A percentile compares a stretch with the other conserved stretches of the same genome.
phyloP scores from a whole-genome alignment of 179 eudicot genomes.

The Camellia oleifera region DNA sequence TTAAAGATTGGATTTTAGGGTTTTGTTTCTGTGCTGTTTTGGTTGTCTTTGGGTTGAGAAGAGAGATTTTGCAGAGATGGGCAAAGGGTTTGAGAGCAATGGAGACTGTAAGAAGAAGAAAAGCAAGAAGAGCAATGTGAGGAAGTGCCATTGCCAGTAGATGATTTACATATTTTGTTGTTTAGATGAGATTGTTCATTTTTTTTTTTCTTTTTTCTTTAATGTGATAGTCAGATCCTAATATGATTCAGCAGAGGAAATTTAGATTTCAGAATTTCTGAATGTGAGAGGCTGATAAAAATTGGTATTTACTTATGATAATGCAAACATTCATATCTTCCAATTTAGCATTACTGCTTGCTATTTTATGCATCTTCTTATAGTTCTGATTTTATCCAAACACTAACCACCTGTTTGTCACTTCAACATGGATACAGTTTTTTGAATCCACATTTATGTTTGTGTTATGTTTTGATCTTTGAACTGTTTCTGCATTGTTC shows the following conservation, averaged over 20 bases:
- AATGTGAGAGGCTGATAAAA: background rate
- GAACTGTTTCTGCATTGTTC: background rate
- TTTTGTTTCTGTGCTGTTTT: slow-evolving; percentile 61
- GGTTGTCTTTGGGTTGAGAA: slow-evolving; percentile 50
- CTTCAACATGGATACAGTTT: background rate
- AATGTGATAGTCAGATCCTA: background rate
- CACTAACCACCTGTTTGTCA: background rate
- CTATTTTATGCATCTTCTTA: background rate
- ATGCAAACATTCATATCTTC: background rate
- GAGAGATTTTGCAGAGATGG: slow-evolving; percentile 32
- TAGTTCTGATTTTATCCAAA: background rate
- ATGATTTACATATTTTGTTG: background rate
- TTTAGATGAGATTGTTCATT: background rate
- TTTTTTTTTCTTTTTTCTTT: background rate
- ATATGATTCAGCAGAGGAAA: background rate
- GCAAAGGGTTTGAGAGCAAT: slow-evolving; percentile 28
- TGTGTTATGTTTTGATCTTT: background rate
- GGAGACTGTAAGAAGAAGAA: slow-evolving; percentile 29
- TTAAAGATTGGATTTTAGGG: slow-evolving; percentile 56
- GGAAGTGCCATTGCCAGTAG: background rate
- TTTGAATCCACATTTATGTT: background rate
- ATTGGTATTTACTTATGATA: background rate
- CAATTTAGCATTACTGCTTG: background rate
- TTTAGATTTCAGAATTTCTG: background rate
- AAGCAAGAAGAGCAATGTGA: slow-evolving; percentile 16